Evolutionary conservation across 2,329 filamentous ascomycete species (phyloP), one percentile per base, ranked within the genome.

Genomic region (Ceratocystiopsis sp.): DNA sequence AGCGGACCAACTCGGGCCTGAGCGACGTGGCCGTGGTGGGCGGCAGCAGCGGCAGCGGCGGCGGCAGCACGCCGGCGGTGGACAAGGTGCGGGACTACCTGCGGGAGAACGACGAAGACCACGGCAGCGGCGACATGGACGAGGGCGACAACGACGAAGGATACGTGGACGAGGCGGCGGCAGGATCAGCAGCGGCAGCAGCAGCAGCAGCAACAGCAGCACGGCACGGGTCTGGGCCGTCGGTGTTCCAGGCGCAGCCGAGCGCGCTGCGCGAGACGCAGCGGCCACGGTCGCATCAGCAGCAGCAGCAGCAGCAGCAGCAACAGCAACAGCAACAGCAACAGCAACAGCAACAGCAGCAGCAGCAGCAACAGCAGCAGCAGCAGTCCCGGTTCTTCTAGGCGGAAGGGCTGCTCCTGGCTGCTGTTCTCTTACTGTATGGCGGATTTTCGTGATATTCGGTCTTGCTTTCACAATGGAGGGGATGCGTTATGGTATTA

Each of bases 91-190:
- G 36, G 25, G 4, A 17, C 10, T n/a, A 12, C n/a, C 7, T 44
- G 41, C 32, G 19, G 40, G 42, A 29, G 25, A 29, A 29, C 25
- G 25, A 29, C 25, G 6, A 29, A 2, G 25, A 21, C 19, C 19
- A 21, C 19, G 7, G 7, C 19, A 21, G 33, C 33, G 33, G 8
- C 19, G 45, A 44, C 4, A 40, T 40, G 39, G 33, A 67, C 43
- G 71, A 77, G 55, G 61, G 68, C 72, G 42, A 76, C 67, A 63
- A 81, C 44, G 77, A 84, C 3, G 78, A 79, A 52, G 67, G 72
- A 42, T 76, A 79, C 68, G 63, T 80, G 43, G 76, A 83, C 54
- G 78, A 78, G 1, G 67, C 82, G 35, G 71, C 75, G 1, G 59
- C 63, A 9, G 53, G 50, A 4, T 41, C 52, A 2, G n/a, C 25